These are phyloP conservation scores for Amaranthus cruentus DNA, from an alignment of 148 eudicot species.

Conservation along the genomic window DNA sequence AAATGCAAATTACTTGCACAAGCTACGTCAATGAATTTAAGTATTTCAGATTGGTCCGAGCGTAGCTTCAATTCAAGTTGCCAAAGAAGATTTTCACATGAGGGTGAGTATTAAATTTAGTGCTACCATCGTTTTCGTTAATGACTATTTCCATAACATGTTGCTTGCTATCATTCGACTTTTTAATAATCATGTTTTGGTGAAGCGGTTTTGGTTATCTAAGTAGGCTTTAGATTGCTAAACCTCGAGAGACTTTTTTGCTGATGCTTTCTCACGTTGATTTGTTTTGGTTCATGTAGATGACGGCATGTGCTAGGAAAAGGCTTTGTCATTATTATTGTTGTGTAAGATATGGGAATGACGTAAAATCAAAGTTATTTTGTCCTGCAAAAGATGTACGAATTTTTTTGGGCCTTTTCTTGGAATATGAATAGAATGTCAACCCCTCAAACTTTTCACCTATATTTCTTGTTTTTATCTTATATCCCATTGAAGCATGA, in stretches of 20 bases:
- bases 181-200: no score
- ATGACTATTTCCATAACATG: not conserved
- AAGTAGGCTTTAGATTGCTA: not conserved
- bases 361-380: no score
- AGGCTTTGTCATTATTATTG: no score
- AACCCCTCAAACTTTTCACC: not conserved
- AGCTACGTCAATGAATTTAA: slow-evolving; percentile 54
- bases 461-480: not conserved
- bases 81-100: slow-evolving; percentile 28
- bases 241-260: no score
- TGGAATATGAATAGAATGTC: not conserved
- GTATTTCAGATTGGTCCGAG: slow-evolving; percentile 43
- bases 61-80: slow-evolving; percentile 35
- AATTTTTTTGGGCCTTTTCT: not conserved
- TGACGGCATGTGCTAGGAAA: no score
- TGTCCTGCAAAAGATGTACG: not conserved
- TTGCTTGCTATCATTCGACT: not conserved
- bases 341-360: not conserved
- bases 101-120: slow-evolving; percentile 35
- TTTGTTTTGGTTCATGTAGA: no score
- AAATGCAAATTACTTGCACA: slow-evolving; percentile 56
- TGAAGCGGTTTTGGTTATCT: not conserved
- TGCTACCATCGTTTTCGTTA: not conserved
- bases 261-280: no score
- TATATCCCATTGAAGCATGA: no score